Evolutionary conservation across 2,329 filamentous ascomycete genomes (phyloP), one percentile per base, ranked within the genome.

Genomic region (Colletotrichum sp.): DNA sequence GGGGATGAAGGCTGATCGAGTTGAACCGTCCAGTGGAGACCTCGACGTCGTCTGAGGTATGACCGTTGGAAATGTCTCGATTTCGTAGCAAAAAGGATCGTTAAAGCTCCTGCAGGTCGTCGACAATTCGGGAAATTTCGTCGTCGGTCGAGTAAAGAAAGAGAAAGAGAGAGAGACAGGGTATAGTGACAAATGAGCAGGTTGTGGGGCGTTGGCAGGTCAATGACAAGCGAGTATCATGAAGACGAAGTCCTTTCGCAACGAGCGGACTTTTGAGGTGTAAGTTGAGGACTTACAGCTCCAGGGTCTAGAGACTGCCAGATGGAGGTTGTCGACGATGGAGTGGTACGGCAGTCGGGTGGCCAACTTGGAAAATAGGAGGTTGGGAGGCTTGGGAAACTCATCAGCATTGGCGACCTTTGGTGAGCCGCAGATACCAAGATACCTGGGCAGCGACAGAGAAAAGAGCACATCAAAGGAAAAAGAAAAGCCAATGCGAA

Each of bases 361-460:
- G 70, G 76, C 65, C 74, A 76, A 66, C 52, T 74, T 26, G 68
- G 75, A 78, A 78, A 77, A 68, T 70, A 67, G 72, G 77, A 77
- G 77, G 77, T 69, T 78, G 77, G 77, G 77, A 57, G 65, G 32
- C 75, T 77, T 57, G 43, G 48, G 61, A 65, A 52, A 68, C 68
- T 70, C 74, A 67, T 76, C 55, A 36, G 70, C 39, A 14, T 30
- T 52, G 68, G 79, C 77, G 68, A 72, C 63, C 32, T 57, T 43
- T 63, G 66, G 78, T 81, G 79, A 75, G 61, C 4, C 7, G 7
- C 36, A 72, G 81, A 71, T 82, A 80, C 64, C 4, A n/a, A 32
- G 67, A 7, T 64, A 82, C 81, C 61, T 72, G 18, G 12, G 10
- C 30, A 13, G 36, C 26, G 52, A 4, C 9, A 32, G 12, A 4